Conservation (phyloP, 305 asterid species). For the Plantago coronopus region DNA sequence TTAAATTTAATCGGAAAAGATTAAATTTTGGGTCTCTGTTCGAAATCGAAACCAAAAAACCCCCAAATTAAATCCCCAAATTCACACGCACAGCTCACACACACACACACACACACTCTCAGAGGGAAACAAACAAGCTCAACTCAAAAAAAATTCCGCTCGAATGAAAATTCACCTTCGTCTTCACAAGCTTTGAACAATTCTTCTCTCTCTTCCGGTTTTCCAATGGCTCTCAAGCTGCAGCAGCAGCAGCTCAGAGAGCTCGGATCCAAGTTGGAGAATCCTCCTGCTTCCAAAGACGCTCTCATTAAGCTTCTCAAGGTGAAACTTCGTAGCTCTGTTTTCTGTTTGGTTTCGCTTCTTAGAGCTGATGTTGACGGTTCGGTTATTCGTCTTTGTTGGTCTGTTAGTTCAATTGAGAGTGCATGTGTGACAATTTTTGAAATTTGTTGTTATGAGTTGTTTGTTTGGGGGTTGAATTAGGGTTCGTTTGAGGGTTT, state of each 20-base stretch:
- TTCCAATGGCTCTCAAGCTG: slow-evolving; percentile 58
- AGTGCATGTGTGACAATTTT: slow-evolving; percentile 35
- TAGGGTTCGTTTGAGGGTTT: slow-evolving; percentile 33
- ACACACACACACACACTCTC: slow-evolving; percentile 21
- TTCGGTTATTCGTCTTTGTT: slow-evolving; percentile 12
- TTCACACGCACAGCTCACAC: slow-evolving; percentile 22
- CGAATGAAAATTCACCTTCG: slow-evolving; percentile 16
- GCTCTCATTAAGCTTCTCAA: slow-evolving; percentile 73
- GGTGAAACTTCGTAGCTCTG: slow-evolving; percentile 34
- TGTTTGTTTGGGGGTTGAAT: slow-evolving; percentile 26
- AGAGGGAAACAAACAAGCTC: not conserved
- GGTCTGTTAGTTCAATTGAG: slow-evolving; percentile 22
- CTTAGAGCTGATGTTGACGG: slow-evolving; percentile 8
- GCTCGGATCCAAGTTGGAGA: slow-evolving; percentile 81
- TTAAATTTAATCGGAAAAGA: no score
- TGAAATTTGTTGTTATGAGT: slow-evolving; percentile 17
- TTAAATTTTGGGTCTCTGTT: slow-evolving; percentile 26
- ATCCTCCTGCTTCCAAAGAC: slow-evolving; percentile 66
- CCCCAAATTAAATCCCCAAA: slow-evolving; percentile 28
- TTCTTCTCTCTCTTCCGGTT: slow-evolving; percentile 2
- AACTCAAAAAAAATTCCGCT: slow-evolving; percentile 17
- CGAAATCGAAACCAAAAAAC: slow-evolving; percentile 30
- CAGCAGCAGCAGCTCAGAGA: slow-evolving; percentile 73
- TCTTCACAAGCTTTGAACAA: no score
- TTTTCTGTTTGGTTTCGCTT: slow-evolving; percentile 20